Evolutionary conservation across 2,329 filamentous ascomycete species (phyloP), one percentile per base, ranked within the genome.

Genomic region (Periconia macrospinosa): DNA sequence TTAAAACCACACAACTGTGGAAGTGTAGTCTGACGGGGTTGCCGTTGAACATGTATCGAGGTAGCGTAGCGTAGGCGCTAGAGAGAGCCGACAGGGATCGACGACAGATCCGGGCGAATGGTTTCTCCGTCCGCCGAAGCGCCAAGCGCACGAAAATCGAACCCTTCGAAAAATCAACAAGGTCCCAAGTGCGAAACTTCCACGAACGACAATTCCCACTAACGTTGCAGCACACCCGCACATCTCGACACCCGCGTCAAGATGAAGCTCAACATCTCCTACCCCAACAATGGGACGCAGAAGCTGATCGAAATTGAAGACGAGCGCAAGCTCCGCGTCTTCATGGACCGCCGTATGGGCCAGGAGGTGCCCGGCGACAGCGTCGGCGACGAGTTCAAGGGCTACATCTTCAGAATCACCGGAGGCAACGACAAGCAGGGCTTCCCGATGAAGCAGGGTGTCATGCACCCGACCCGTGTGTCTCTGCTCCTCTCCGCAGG

Each of bases 371-470:
- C 90, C 72, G 94, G 89, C 75, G 95, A 99, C 84, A 89, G 88
- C 77, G 86, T 99, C 75, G 94, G 94, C 76, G 92, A 97, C 78
- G 94, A 99, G 84, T 99, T 96, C 90, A 97, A 97, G 87, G 94
- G 94, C 81, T 99, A 99, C 86, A 88, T 99, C 84, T 92, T 99
- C 89, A 89, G 87, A 79, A 97, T 99, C 85, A 99, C 94, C 75
- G 95, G 94, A 77, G 94, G 95, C 78, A 99, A 99, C 90, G 94
- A 99, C 90, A 99, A 99, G 91, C 95, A 99, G 86, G 94, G 94
- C 85, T 99, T 99, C 88, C 94, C 94, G 73, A 99, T 99, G 94
- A 99, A 99, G 92, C 95, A 99, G 89, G 94, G 94, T 86, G 90
- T 96, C 79, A 93, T 99, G 86, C 90, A 96, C 81, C 92, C 94